These are phyloP conservation scores for Elsinoe fawcettii DNA, from an alignment of 2,329 filamentous ascomycete species.

Conservation along the genomic window DNA sequence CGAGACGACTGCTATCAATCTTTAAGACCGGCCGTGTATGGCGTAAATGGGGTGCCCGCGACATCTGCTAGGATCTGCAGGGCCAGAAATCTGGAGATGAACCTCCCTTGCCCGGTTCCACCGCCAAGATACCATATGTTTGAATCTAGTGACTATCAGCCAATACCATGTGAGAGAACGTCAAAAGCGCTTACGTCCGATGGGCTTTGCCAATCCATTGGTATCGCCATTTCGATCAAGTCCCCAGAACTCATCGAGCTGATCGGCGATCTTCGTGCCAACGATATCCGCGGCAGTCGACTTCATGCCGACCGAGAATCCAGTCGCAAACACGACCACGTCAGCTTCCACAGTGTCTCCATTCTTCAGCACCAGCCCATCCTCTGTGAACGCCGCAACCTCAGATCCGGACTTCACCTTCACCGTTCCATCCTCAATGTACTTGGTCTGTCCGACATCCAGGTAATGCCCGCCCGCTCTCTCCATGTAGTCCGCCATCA, in stretches of 20 bases:
- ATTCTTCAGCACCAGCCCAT: constrained; percentile 38
- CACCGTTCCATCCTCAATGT: constrained; percentile 30
- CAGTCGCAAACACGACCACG: constrained; percentile 41
- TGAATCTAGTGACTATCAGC: constrained; percentile 23
- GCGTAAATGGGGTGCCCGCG: constrained; percentile 17
- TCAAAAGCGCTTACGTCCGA: constrained; percentile 28
- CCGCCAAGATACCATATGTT: constrained; percentile 42
- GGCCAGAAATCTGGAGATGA: constrained; percentile 38
- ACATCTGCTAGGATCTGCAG: constrained; percentile 38
- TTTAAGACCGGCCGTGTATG: background rate
- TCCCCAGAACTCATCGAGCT: constrained; percentile 40
- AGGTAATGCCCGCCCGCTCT: constrained; percentile 36
- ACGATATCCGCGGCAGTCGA: constrained; percentile 33
- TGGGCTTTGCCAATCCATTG: constrained; percentile 35
- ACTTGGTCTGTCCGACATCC: constrained; percentile 31
- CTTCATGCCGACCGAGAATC: constrained; percentile 39
- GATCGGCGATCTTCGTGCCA: constrained; percentile 33
- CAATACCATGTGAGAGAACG: background rate
- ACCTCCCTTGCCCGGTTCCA: constrained; percentile 40
- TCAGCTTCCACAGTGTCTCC: constrained; percentile 38
- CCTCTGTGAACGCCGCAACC: constrained; percentile 31
- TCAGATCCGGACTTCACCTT: constrained; percentile 36
- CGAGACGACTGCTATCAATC: background rate
- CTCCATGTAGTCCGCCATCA: constrained; percentile 31
- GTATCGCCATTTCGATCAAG: constrained; percentile 42